Base-by-base conservation (phyloP, 768 basidiomycete species). In the Mycena polygramma region DNA sequence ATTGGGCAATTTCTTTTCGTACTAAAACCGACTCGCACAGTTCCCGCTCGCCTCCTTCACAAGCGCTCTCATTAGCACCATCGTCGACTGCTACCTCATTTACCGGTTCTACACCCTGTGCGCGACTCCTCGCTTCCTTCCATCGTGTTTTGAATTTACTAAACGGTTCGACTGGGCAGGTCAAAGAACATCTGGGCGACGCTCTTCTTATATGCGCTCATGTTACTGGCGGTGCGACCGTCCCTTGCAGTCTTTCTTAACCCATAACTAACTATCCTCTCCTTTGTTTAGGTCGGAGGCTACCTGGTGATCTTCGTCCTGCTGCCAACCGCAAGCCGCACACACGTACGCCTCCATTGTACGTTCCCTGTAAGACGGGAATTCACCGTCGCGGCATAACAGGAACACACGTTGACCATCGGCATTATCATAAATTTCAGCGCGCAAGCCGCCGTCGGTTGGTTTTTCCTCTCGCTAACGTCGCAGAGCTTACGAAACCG, bases 61-160 rank as follows among this genome's bases (percentile, higher is more conserved):
- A 17, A 63, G 53, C 39, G 41, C 49, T 1, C n/a, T 63, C 36
- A 49, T 63, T 14, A 36, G 49, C 37, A 17, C 41, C 22, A 63
- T 63, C 37, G 62, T 63, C 22, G 62, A 63, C 37, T 52, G 13
- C 7, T 53, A 39, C 20, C 62, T 63, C 22, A 53, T 63, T 17
- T 17, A 52, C 51, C 35, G 62, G 9, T 20, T 63, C 22, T 53
- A 63, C 51, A 9, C 62, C 4, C 35, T 63, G 62, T 63, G n/a
- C n/a, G 61, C 24, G 20, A 26, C 36, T 14, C 39, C 24, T n/a
- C n/a, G 15, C 2, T 15, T 41, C 2, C 30, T 30, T 30, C 30
- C 30, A 30, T 30, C 19, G 26, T 4, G 37, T 30, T 30, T 30
- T 30, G 30, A 30, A 22, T 30, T 30, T 17, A 11, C 15, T 60